Evolutionary conservation across 306 rosid species (phyloP), one percentile per base, ranked within the genome.

Genomic region (Arachis stenosperma): DNA sequence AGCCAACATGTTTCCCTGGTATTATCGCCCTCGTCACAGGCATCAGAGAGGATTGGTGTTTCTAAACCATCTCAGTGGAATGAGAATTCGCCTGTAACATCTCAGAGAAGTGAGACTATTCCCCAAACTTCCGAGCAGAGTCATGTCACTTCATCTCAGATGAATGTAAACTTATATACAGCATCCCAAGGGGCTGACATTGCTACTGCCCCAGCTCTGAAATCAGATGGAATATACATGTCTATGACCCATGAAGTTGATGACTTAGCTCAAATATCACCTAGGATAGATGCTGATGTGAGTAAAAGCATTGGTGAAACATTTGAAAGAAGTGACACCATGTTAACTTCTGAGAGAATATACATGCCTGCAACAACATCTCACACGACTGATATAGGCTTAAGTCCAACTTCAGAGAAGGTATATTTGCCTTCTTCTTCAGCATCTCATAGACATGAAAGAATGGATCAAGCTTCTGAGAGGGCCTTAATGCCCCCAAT

Each of bases 61-160:
- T 75, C 82, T 42, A 81, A 84, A 76, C 54, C 81, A 58, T 70
- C 86, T 61, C 78, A 55, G 62, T 83, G 88, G 90, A 75, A 56
- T 72, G 83, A 83, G 73, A 61, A 71, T 72, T 56, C 81, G 2
- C 65, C 74, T 22, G 57, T 63, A 55, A 75, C 59, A 54, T 81
- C 80, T 56, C 85, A 64, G 73, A 81, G 90, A 74, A 82, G 58
- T 5, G 87, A 87, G 41, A 71, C 70, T 47, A 76, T 79, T 77
- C 81, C 83, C 55, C 64, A 64, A 51, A 46, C 48, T 62, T 77
- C 81, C 30, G 88, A 81, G 40, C 71, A 82, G 75, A 77, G 73
- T 69, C 74, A 63, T 53, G 64, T 52, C 29, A 33, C 82, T 8
- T 11, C 74, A 17, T 81, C 83, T 62, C 85, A 54, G 58, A 82